These are phyloP conservation scores for Sphaceloma murrayae DNA, from an alignment of 2,329 filamentous ascomycete genomes.

Conservation along the genomic window DNA sequence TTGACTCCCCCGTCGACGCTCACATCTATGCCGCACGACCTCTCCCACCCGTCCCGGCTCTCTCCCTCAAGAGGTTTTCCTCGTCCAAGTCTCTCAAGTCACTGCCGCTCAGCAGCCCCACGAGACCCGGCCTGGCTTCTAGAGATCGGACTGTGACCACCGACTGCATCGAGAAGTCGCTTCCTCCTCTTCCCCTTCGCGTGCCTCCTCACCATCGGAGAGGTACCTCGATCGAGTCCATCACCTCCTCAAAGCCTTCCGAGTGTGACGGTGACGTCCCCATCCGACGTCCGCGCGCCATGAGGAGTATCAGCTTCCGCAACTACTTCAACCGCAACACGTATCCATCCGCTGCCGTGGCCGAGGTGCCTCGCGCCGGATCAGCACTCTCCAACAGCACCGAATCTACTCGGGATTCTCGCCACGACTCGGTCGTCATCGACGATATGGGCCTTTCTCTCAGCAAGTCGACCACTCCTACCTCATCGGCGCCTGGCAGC, in stretches of 20 bases:
- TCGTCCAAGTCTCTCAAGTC: slow-evolving; percentile 19
- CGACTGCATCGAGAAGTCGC: slow-evolving; percentile 16
- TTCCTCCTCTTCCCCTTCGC: slow-evolving; percentile 19
- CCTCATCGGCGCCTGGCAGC: slow-evolving; percentile 17
- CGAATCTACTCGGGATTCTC: slow-evolving; percentile 14
- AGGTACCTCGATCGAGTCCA: slow-evolving; percentile 18
- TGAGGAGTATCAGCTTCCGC: slow-evolving; percentile 20
- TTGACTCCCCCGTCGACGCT: slow-evolving; percentile 19
- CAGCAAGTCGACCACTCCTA: slow-evolving; percentile 16
- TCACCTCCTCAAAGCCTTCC: slow-evolving; percentile 11
- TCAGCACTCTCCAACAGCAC: slow-evolving; percentile 13
- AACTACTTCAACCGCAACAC: slow-evolving; percentile 19
- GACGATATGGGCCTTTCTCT: slow-evolving; percentile 17
- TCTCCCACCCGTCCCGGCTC: slow-evolving; percentile 19
- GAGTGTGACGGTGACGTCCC: slow-evolving; percentile 13
- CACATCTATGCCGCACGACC: slow-evolving; percentile 19
- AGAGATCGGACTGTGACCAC: slow-evolving; percentile 9
- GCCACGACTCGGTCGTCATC: slow-evolving; percentile 19
- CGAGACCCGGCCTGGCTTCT: slow-evolving; percentile 5
- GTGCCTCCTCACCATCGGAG: slow-evolving; percentile 16
- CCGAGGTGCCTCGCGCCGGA: slow-evolving; percentile 13
- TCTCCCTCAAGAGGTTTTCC: slow-evolving; percentile 17
- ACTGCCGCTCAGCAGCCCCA: slow-evolving; percentile 8
- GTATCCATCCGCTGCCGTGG: not conserved
- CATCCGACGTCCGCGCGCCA: slow-evolving; percentile 17